phyloP scores from a whole-genome alignment of 371 early-diverging fungal species.

The Zychaea mexicana region DNA sequence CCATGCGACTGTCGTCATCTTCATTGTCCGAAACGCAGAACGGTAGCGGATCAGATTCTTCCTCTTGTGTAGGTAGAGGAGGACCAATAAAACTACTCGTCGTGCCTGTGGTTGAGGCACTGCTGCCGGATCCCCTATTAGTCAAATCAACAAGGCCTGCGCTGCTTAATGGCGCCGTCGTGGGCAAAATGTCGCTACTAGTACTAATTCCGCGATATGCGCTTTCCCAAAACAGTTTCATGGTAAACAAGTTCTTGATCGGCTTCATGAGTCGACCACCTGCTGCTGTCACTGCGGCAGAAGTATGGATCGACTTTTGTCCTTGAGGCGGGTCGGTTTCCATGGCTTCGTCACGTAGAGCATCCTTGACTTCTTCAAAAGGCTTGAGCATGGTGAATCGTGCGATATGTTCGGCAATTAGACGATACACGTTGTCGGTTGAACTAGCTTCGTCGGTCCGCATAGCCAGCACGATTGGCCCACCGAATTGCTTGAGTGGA shows the following conservation, averaged over 20 bases:
- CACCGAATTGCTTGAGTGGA: slow-evolving; percentile 5
- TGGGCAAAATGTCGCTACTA: not conserved
- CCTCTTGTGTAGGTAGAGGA: not conserved
- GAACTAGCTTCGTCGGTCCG: not conserved
- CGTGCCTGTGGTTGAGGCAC: not conserved
- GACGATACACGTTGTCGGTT: slow-evolving; percentile 7
- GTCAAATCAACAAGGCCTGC: not conserved
- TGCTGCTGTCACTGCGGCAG: slow-evolving; percentile 20
- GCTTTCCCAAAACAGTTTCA: slow-evolving; percentile 16
- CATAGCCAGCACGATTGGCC: slow-evolving; percentile 15
- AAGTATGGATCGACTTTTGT: slow-evolving; percentile 12
- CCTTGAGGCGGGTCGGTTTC: not conserved
- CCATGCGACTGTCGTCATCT: not conserved
- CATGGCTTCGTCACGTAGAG: not conserved
- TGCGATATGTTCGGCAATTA: slow-evolving; percentile 17
- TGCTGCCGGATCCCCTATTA: not conserved
- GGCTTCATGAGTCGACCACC: slow-evolving; percentile 18
- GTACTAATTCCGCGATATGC: not conserved
- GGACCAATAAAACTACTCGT: not conserved
- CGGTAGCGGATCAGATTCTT: not conserved
- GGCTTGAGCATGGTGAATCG: slow-evolving; percentile 18
- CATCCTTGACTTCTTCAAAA: slow-evolving; percentile 12
- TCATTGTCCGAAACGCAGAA: not conserved
- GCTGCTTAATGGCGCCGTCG: not conserved
- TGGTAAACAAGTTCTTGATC: slow-evolving; percentile 16